A percentile compares a stretch with the other conserved stretches of the same genome.
These are phyloP conservation scores for Clohesyomyces aquaticus DNA, from an alignment of 495 filamentous ascomycete species.

Conservation along the genomic window DNA sequence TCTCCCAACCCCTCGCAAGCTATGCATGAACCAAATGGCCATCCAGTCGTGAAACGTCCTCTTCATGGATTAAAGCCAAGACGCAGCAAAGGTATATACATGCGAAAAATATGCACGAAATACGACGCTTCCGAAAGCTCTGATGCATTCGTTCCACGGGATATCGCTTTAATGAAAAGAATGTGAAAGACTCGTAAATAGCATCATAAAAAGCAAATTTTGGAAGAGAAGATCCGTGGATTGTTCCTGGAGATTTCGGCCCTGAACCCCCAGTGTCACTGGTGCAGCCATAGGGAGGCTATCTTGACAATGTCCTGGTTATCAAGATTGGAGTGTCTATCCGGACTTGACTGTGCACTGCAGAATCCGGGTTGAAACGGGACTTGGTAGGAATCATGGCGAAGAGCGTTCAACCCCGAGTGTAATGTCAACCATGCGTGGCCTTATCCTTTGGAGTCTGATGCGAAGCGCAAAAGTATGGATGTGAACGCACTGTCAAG, in stretches of 20 bases:
- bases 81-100: slow-evolving; percentile 36
- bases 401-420: slow-evolving; percentile 10
- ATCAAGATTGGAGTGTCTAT: slow-evolving; percentile 12
- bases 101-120: slow-evolving; percentile 26
- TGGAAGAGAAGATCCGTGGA: slow-evolving; percentile 8
- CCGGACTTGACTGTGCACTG: slow-evolving; percentile 5
- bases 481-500: not conserved
- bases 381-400: slow-evolving; percentile 5
- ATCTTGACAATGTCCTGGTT: slow-evolving; percentile 6
- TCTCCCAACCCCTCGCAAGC: slow-evolving; percentile 25
- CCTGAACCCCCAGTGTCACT: not conserved
- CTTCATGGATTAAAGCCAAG: slow-evolving; percentile 22
- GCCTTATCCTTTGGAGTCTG: not conserved
- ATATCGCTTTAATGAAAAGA: slow-evolving; percentile 6
- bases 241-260: slow-evolving; percentile 1
- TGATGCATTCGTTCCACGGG: slow-evolving; percentile 23
- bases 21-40: slow-evolving; percentile 37
- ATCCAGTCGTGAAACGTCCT: slow-evolving; percentile 36
- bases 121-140: slow-evolving; percentile 22
- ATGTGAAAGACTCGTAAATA: slow-evolving; percentile 2
- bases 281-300: slow-evolving; percentile 1
- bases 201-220: slow-evolving; percentile 19
- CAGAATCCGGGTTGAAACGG: not conserved
- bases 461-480: slow-evolving; percentile 1
- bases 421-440: slow-evolving; percentile 21